Percentiles rank a stretch among this genome's conserved stretches.
Evolutionary conservation across 495 filamentous ascomycete genomes (phyloP).

Genomic region (Collariella sp.): DNA sequence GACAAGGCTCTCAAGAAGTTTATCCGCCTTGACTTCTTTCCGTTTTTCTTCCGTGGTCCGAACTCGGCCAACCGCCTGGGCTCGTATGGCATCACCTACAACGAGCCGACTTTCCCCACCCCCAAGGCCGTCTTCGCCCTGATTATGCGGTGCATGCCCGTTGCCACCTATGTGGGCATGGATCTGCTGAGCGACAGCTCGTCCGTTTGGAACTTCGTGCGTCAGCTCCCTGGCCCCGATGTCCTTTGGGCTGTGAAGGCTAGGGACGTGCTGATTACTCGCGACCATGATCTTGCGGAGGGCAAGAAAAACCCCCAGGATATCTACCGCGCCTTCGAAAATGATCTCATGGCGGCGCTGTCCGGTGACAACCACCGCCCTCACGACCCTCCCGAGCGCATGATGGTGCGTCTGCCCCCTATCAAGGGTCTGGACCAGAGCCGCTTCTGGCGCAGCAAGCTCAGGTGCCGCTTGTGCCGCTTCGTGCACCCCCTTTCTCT

Average conservation of each 20-base stretch:
- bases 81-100: conserved; percentile 19
- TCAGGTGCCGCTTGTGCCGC: conserved; percentile 8
- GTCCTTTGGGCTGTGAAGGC: conserved; percentile 22
- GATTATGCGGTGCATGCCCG: conserved; percentile 1
- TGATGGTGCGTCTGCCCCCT: not conserved
- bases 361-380: conserved; percentile 13
- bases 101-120: conserved; percentile 19
- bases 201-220: conserved; percentile 20
- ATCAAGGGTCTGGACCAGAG: not conserved
- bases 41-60: conserved; percentile 19
- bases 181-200: conserved; percentile 22
- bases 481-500: not conserved
- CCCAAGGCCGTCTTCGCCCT: conserved; percentile 17
- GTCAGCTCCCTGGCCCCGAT: conserved; percentile 21
- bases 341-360: conserved; percentile 20
- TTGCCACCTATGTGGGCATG: conserved; percentile 16
- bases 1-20: not conserved
- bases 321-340: not conserved
- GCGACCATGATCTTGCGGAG: not conserved
- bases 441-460: conserved; percentile 1
- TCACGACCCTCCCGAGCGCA: not conserved
- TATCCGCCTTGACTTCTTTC: conserved; percentile 18
- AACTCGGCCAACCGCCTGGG: conserved; percentile 4
- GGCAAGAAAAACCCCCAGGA: not conserved
- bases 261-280: conserved; percentile 15